Base-by-base conservation (phyloP, 2,329 filamentous ascomycete species). In the Aspergillus hiratsukae region DNA sequence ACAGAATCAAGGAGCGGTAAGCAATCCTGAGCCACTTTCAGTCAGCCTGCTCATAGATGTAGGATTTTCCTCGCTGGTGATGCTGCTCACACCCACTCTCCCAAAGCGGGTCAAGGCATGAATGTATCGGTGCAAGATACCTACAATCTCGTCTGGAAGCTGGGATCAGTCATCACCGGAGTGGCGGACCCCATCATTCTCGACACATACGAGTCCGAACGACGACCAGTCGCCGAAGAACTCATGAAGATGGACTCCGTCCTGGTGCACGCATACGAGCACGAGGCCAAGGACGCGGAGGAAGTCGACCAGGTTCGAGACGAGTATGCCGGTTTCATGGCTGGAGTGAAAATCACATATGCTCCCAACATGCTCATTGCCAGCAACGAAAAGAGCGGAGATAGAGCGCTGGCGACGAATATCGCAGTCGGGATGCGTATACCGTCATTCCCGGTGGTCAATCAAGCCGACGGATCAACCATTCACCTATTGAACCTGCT, bases 31-130 rank as follows among this genome's bases (percentile, higher is more conserved):
- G 8, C 8, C 28, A 29, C 28, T 29, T 7, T 29, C 10, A 11
- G 29, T 31, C 29, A 31, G 10, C 29, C 3, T 4, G 29, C 29
- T 31, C 10, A 31, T 11, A 31, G 11, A 10, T 27, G 19, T 17
- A 51, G 49, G 14, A 14, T 51, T 23, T 51, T 53, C 43, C 43
- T 53, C 2, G 52, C 45, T 3, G 53, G 53, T 25, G 53, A 55
- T 23, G 48, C 53, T 17, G 31, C 43, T 5, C 54, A 56, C 23
- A 87, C 85, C 0, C 86, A 88, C 66, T 85, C 82, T 5, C 86
- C 85, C 10, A 87, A 87, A 69, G 84, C 84, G 0, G 86, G 85
- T 0, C 86, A 87, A 72, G 86, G 76, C 8, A 72, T 74, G 71
- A 74, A 74, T 51, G 66, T 69, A 10, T 66, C 64, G 9, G 69